Conservation (phyloP, 1,284 basidiomycete species). For the Boletus putidus region DNA sequence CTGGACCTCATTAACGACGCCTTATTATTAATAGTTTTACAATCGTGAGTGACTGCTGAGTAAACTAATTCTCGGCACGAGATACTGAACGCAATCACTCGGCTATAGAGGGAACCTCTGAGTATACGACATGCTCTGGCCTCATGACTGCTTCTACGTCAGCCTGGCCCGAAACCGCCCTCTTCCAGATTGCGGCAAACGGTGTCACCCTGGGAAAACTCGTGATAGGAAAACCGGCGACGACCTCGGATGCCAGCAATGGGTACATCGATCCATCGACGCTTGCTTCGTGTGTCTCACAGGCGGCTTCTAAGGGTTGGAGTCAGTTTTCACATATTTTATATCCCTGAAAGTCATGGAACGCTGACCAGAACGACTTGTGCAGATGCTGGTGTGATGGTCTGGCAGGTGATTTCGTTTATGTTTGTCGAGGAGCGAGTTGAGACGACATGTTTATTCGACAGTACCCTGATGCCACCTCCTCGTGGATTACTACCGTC, state of each 20-base stretch:
- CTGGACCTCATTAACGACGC: background rate
- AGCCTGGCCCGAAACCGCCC: constrained; percentile 43
- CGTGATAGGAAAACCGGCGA: constrained; percentile 65
- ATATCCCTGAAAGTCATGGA: background rate
- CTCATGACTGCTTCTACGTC: constrained; percentile 46
- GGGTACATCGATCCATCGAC: constrained; percentile 56
- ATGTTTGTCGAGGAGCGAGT: constrained; percentile 16
- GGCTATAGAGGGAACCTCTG: constrained; percentile 43
- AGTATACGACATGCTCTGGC: constrained; percentile 48
- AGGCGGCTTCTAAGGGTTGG: constrained; percentile 60
- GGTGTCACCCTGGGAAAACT: constrained; percentile 55
- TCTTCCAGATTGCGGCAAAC: constrained; percentile 64
- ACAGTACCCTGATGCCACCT: constrained; percentile 32
- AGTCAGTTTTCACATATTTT: constrained; percentile 39
- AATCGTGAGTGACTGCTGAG: constrained; percentile 48
- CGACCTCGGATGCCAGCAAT: constrained; percentile 51
- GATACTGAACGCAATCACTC: background rate
- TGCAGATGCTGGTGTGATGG: constrained; percentile 54
- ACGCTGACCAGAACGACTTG: constrained; percentile 7
- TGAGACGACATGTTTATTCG: constrained; percentile 39
- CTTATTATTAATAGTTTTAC: constrained; percentile 50
- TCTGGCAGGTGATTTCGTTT: constrained; percentile 37
- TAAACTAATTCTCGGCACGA: background rate
- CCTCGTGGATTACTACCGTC: constrained; percentile 31
- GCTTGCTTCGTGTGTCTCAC: constrained; percentile 54